Percentiles rank a stretch among this genome's conserved stretches.
These are phyloP conservation scores for Plectranthus barbatus DNA, from an alignment of 257 asterid genomes.

Conservation along the genomic window DNA sequence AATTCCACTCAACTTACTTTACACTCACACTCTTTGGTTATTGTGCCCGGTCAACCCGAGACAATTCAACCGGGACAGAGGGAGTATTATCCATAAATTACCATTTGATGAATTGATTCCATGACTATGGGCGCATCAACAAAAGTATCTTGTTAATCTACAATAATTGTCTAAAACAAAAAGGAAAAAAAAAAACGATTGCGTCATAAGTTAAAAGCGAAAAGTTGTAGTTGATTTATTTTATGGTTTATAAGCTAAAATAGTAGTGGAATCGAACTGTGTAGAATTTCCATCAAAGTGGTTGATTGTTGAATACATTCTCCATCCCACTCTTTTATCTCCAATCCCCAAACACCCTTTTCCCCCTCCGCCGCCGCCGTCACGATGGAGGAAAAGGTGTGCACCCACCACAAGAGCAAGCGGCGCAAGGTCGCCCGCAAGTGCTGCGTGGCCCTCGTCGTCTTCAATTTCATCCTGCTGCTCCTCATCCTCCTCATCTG, in stretches of 20 bases:
- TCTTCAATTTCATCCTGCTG: conserved; percentile 43
- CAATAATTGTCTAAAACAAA: too few species aligned
- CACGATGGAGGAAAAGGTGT: conserved; percentile 47
- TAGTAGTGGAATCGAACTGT: neutral
- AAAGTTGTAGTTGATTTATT: neutral
- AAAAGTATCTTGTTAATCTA: neutral
- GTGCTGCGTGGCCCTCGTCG: conserved; percentile 26
- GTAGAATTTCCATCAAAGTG: neutral
- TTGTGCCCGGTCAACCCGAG: too few species aligned
- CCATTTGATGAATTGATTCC: too few species aligned
- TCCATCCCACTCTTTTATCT: neutral
- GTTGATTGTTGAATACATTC: neutral
- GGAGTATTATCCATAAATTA: too few species aligned
- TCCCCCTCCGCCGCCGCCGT: conserved; percentile 11
- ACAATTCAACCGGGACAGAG: too few species aligned
- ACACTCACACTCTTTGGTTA: too few species aligned
- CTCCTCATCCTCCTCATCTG: conserved; percentile 47
- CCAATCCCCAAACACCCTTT: neutral
- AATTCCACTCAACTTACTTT: too few species aligned
- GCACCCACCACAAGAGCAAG: conserved; percentile 64
- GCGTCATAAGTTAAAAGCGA: neutral
- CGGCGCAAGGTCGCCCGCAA: conserved; percentile 20
- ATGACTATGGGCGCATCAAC: neutral
- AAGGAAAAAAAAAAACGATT: neutral
- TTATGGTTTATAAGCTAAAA: too few species aligned